A percentile compares a stretch with the other conserved stretches of the same genome.
phyloP scores from a whole-genome alignment of 2,329 filamentous ascomycete genomes.

The Diaporthe velutina region DNA sequence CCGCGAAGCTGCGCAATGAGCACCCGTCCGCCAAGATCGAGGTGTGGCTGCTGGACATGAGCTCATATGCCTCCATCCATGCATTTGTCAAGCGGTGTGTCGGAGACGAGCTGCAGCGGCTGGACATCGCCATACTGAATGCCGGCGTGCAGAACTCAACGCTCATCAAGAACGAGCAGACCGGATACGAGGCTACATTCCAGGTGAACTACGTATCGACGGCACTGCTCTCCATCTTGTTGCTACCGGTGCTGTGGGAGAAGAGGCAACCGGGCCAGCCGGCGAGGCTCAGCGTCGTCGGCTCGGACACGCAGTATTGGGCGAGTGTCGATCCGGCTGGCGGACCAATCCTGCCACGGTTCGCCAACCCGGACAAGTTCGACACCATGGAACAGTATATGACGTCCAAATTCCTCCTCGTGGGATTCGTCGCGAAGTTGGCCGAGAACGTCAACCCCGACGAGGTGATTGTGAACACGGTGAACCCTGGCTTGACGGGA shows the following conservation, averaged over 20 bases:
- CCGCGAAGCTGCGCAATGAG: conserved; percentile 31
- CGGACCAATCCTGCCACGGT: neutral
- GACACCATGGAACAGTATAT: neutral
- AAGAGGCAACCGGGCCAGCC: conserved; percentile 8
- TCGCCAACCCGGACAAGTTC: neutral
- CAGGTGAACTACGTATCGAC: conserved; percentile 31
- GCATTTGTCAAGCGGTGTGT: neutral
- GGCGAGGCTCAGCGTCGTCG: neutral
- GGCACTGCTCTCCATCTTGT: neutral
- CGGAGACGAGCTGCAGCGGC: neutral
- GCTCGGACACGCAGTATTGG: conserved; percentile 13
- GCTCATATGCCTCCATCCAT: conserved; percentile 13
- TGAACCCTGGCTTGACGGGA: conserved; percentile 48
- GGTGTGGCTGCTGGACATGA: conserved; percentile 34
- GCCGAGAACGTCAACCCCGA: conserved; percentile 49
- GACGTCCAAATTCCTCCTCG: conserved; percentile 5
- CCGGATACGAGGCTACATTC: conserved; percentile 17
- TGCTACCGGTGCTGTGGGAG: conserved; percentile 8
- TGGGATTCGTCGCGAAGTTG: conserved; percentile 47
- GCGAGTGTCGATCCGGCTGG: neutral
- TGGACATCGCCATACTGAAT: conserved; percentile 29
- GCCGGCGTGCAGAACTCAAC: neutral
- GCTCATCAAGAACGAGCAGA: neutral
- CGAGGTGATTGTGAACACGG: conserved; percentile 53
- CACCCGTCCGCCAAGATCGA: conserved; percentile 21